Evolutionary conservation across 148 eudicot species (phyloP).

Genomic region (Pharnaceum exiguum): DNA sequence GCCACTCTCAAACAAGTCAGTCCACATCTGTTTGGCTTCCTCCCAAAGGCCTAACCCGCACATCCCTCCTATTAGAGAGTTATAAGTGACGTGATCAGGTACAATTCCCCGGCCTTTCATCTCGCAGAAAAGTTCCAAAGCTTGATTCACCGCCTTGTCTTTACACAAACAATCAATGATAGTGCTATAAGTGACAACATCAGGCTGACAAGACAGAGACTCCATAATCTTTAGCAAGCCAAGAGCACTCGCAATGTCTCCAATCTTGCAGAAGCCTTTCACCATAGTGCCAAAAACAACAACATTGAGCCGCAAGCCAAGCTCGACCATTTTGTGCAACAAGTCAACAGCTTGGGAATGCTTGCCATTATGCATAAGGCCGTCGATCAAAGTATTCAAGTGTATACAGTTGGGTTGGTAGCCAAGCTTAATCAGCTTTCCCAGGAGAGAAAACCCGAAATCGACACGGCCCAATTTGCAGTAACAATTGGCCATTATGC

Average conservation of each 20-base stretch:
- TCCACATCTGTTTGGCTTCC: conserved; percentile 18
- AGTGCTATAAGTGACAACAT: conserved; percentile 24
- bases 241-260: conserved; percentile 6
- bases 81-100: not conserved
- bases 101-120: not conserved
- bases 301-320: not conserved
- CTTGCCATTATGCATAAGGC: not conserved
- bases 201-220: not conserved
- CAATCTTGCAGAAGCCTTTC: conserved; percentile 6
- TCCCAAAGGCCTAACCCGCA: not conserved
- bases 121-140: not conserved
- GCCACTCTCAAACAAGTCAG: conserved; percentile 21
- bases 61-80: not conserved
- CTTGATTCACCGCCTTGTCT: not conserved
- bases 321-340: not conserved
- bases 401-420: not conserved
- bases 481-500: conserved; percentile 1
- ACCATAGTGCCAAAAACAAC: conserved; percentile 1
- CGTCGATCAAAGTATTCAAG: conserved; percentile 1
- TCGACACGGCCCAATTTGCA: not conserved
- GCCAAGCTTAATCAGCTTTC: not conserved
- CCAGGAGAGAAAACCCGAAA: not conserved
- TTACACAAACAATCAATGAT: conserved; percentile 20
- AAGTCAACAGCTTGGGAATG: not conserved
- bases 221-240: not conserved